Conservation (phyloP, 1,139 yeast species). For the Nakaseomyces nivariensis region DNA sequence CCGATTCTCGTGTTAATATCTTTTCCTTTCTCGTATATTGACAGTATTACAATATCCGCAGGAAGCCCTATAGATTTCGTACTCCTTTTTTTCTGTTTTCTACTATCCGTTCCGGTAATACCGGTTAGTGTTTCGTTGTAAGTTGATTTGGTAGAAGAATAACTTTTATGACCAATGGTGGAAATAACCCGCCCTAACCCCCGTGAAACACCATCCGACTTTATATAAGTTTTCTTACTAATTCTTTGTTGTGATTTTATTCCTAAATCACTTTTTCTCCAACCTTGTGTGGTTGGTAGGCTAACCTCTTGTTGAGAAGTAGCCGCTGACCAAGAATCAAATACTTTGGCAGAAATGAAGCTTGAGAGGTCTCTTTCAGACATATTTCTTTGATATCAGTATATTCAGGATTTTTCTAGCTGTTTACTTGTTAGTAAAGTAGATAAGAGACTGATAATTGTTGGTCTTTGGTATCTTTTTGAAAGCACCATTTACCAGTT, state of each 20-base stretch:
- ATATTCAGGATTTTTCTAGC: no score
- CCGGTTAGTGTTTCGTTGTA: no score
- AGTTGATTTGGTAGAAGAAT: no score
- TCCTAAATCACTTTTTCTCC: not conserved
- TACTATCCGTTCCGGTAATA: not conserved
- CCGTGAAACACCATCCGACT: no score
- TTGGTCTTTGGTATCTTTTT: no score
- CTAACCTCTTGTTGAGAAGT: not conserved
- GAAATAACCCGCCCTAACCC: no score
- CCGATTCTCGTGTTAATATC: conserved; percentile 31
- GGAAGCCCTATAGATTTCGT: not conserved
- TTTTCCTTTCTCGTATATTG: conserved; percentile 30
- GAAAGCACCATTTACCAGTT: no score
- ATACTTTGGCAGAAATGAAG: conserved; percentile 6
- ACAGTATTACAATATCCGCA: conserved; percentile 24
- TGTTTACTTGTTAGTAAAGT: no score
- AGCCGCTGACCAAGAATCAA: conserved; percentile 4
- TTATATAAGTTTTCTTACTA: not conserved
- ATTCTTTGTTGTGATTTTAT: not conserved
- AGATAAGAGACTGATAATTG: no score
- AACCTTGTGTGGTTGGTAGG: not conserved
- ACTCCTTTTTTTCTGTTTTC: not conserved
- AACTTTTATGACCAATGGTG: no score
- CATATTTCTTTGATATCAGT: not conserved
- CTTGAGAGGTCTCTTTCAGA: conserved; percentile 5